Evolutionary conservation across 202 grass and related monocot genomes (phyloP).

Genomic region (Zizania palustris): DNA sequence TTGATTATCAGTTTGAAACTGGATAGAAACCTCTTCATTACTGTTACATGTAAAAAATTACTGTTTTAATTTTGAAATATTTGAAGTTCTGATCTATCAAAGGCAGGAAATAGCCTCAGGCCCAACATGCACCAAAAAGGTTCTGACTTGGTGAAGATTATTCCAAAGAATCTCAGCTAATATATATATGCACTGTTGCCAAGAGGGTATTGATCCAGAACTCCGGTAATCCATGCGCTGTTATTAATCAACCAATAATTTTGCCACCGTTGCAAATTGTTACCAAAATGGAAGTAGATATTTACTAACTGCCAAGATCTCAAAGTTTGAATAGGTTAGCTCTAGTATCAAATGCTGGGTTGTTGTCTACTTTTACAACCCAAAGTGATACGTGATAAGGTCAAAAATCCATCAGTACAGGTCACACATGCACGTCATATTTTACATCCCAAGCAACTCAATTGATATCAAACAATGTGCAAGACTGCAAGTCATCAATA

Average conservation of each 20-base stretch:
- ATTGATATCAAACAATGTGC: neutral
- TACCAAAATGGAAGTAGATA: neutral
- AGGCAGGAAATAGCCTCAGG: neutral
- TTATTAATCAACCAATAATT: neutral
- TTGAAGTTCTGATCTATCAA: slow-evolving; percentile 12
- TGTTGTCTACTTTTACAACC: neutral
- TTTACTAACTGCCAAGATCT: neutral
- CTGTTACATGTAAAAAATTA: neutral
- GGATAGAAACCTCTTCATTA: neutral
- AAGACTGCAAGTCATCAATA: too few species aligned
- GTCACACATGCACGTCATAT: neutral
- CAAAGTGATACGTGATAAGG: neutral
- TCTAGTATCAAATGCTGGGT: neutral
- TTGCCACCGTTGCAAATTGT: slow-evolving; percentile 6
- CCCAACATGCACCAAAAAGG: neutral
- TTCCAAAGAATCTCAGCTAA: neutral
- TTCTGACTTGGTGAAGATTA: neutral
- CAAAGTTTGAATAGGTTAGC: slow-evolving; percentile 15
- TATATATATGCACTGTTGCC: neutral
- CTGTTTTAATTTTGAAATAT: slow-evolving; percentile 13
- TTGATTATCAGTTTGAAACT: neutral
- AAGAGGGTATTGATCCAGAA: neutral
- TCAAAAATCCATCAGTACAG: neutral
- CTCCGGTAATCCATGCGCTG: neutral
- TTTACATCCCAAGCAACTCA: neutral